phyloP scores from a whole-genome alignment of 805 yeast species.

The Metschnikowia proteae region DNA sequence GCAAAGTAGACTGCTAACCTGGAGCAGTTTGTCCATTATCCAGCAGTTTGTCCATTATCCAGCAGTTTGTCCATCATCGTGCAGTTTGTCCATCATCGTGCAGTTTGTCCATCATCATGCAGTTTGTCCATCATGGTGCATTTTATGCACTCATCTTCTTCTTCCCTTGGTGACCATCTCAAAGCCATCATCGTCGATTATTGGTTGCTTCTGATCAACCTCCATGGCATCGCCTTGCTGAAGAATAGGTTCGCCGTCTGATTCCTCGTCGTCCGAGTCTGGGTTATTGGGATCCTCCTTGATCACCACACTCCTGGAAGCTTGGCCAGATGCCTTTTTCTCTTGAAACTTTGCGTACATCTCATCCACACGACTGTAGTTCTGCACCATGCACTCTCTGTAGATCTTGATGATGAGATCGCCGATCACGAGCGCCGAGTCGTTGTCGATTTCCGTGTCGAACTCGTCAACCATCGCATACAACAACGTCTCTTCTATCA shows the following conservation, averaged over 20 bases:
- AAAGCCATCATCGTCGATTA: constrained; percentile 94
- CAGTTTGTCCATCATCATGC: too few relatives aligned
- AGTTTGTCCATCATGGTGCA: too few relatives aligned
- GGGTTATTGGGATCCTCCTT: constrained; percentile 64
- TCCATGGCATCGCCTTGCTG: constrained; percentile 28
- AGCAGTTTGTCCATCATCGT: too few relatives aligned
- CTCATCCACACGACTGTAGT: constrained; percentile 55
- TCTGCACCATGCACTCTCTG: constrained; percentile 52
- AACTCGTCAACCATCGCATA: constrained; percentile 96
- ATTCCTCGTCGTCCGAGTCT: constrained; percentile 46
- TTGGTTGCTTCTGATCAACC: constrained; percentile 21
- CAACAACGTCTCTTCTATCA: constrained; percentile 78
- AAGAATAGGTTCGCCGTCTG: constrained; percentile 45
- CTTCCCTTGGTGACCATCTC: constrained; percentile 76
- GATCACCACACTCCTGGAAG: constrained; percentile 40
- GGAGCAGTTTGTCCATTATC: too few relatives aligned
- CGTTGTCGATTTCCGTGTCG: constrained; percentile 84
- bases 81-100: too few relatives aligned
- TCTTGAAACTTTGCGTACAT: constrained; percentile 58
- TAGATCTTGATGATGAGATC: constrained; percentile 61
- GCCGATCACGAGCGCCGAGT: constrained; percentile 75
- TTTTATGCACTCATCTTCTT: constrained; percentile 21
- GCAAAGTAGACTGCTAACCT: too few relatives aligned
- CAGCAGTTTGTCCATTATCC: too few relatives aligned
- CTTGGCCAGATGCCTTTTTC: constrained; percentile 39